phyloP scores from a whole-genome alignment of 208 protist genomes.

The Trypanosoma mega region DNA sequence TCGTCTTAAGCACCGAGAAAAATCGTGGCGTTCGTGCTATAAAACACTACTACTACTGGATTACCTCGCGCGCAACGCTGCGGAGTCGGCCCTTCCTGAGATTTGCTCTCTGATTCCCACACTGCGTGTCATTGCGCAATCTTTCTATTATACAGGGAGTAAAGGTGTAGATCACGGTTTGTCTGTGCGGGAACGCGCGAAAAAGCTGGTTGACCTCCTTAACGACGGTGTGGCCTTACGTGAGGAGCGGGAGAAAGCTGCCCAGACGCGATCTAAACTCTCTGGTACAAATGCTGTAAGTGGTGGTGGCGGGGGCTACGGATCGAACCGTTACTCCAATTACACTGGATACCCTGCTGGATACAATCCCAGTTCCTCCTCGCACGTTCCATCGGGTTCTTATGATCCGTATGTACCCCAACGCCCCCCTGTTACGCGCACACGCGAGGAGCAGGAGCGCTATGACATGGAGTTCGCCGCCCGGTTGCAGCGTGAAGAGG shows the following conservation, averaged over 20 bases:
- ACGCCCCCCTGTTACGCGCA: constrained; percentile 27
- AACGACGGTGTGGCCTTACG: constrained; percentile 75
- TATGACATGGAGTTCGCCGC: constrained; percentile 84
- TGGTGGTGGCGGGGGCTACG: constrained; percentile 17
- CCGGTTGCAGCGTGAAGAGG: constrained; percentile 85
- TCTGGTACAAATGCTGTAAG: constrained; percentile 40
- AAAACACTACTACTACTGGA: constrained; percentile 86
- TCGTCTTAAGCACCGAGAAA: constrained; percentile 81
- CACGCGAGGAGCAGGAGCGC: constrained; percentile 82
- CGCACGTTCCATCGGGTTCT: not conserved
- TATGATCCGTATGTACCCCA: constrained; percentile 21
- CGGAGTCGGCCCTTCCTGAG: constrained; percentile 59
- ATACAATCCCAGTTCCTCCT: constrained; percentile 20
- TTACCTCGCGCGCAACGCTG: constrained; percentile 77
- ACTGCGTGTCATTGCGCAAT: constrained; percentile 66
- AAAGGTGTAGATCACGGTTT: constrained; percentile 88
- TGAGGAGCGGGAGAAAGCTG: constrained; percentile 77
- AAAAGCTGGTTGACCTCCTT: constrained; percentile 77
- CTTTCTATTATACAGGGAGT: constrained; percentile 84
- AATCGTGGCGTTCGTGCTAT: constrained; percentile 86
- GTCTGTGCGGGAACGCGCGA: constrained; percentile 83
- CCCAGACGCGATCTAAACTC: constrained; percentile 66
- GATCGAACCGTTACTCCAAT: constrained; percentile 18
- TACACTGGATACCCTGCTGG: too few species aligned
- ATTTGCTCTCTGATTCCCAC: constrained; percentile 69